Evolutionary conservation across 768 basidiomycete species (phyloP), one percentile per base, ranked within the genome.

Genomic region (Pleurotus giganteus): DNA sequence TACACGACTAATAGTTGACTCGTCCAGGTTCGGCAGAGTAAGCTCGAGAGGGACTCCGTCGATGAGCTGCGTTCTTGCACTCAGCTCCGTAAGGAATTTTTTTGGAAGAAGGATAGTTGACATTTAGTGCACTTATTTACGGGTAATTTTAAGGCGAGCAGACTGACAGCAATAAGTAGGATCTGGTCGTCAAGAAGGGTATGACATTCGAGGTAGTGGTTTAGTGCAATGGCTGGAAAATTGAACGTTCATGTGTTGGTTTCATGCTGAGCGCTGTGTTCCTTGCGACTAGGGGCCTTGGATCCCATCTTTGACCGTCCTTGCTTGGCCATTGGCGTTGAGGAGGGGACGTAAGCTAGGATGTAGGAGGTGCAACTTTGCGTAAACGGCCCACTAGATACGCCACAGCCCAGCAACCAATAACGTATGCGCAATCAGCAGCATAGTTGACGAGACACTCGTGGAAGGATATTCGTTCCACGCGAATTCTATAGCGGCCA

Each of bases 381-480:
- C 23, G 44, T 45, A 45, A 45, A 7, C 4, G 8, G 24, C 13
- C 13, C 37, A 19, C 32, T 29, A 36, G 21, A 17, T 32, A 34
- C 49, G 31, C 62, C 62, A 85, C 24, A 86, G 63, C n/a, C 86
- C 86, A 2, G 70, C 43, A 1, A 88, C 63, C 2, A 91, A 69
- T 2, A 74, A 54, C 3, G 67, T 49, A 64, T 93, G 83, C 24
- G 80, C 79, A 9, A 56, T 61, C 0, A 84, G 64, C 29, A 92
- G 68, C 4, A 83, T 47, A 8, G 62, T 69, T 4, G 91, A 93
- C 1, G 88, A 90, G 0, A 82, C 13, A 0, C 68, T 54, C 0
- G 91, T 95, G 0, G 92, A 90, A 2, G 94, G 94, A 63, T 84
- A 94, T 0, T 87, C 78, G 58, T 94, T 91, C 93, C 94, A 97